Conservation (phyloP, 1,139 yeast species). For the Cylindricascospora bacillispora region DNA sequence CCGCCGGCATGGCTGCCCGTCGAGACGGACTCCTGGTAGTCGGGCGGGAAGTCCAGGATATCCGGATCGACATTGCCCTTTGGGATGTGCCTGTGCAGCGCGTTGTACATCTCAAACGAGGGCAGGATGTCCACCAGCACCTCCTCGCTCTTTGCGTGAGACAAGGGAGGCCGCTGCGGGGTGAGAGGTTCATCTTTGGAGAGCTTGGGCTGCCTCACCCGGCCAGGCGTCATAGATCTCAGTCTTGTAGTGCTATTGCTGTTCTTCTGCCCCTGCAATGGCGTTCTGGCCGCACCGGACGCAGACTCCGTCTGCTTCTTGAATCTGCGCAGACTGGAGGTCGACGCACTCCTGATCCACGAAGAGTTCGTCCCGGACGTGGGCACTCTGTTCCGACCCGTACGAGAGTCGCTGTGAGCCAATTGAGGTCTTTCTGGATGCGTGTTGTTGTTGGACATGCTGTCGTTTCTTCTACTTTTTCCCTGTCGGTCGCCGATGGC, state of each 20-base stretch:
- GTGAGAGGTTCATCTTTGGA: background rate
- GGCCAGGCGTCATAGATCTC: background rate
- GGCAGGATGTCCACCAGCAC: conserved; percentile 16
- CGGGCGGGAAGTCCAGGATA: conserved; percentile 17
- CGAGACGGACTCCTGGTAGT: conserved; percentile 13
- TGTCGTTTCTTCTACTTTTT: too few relatives aligned
- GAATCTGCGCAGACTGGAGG: conserved; percentile 9
- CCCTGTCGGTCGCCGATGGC: too few relatives aligned
- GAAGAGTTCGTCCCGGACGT: conserved; percentile 3
- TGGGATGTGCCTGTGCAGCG: conserved; percentile 21
- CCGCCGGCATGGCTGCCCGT: background rate
- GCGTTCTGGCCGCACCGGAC: background rate
- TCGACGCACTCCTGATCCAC: conserved; percentile 14
- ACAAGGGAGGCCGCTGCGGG: conserved; percentile 1
- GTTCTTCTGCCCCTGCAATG: background rate
- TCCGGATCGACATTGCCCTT: conserved; percentile 18
- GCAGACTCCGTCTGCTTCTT: conserved; percentile 2
- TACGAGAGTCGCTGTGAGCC: background rate
- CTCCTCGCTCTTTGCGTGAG: conserved; percentile 1
- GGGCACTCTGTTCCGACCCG: background rate
- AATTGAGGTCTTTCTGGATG: background rate
- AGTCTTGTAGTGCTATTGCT: background rate
- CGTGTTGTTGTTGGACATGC: too few relatives aligned
- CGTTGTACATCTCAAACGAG: conserved; percentile 20
- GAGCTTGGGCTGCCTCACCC: background rate